Evolutionary conservation across 805 yeast species (phyloP).

Genomic region (Cyberlindnera meyerae): DNA sequence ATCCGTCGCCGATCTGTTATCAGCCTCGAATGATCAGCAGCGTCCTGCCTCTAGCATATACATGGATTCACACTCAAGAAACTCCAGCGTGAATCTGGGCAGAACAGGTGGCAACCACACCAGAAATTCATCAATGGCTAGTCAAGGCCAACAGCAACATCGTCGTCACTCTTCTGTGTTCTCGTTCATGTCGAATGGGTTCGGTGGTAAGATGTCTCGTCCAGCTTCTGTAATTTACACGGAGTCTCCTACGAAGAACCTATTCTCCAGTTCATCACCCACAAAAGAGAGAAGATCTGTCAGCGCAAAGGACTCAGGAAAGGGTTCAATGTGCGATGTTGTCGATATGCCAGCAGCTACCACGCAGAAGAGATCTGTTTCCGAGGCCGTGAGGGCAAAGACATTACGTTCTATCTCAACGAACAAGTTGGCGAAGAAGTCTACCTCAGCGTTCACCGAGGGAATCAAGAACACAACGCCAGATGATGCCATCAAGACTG

Average conservation of each 20-base stretch:
- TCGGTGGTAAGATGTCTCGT: conserved; percentile 11
- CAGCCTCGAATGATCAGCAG: conserved; percentile 18
- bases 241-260: conserved; percentile 13
- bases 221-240: conserved; percentile 13
- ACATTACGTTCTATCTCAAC: conserved; percentile 50
- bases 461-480: conserved; percentile 79
- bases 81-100: conserved; percentile 28
- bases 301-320: conserved; percentile 39
- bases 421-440: conserved; percentile 49
- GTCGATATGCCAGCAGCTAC: conserved; percentile 14
- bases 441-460: conserved; percentile 79
- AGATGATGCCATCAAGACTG: conserved; percentile 67
- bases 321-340: not conserved
- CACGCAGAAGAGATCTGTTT: conserved; percentile 39
- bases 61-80: conserved; percentile 34
- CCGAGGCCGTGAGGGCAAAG: conserved; percentile 48
- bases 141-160: conserved; percentile 32
- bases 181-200: conserved; percentile 36
- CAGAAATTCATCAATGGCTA: conserved; percentile 41
- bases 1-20: conserved; percentile 30
- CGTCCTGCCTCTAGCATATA: conserved; percentile 52
- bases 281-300: conserved; percentile 43
- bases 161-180: conserved; percentile 59
- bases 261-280: conserved; percentile 12
- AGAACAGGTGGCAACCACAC: conserved; percentile 27